Evolutionary conservation across 345 rosid species (phyloP).

Genomic region (Ricinus communis): DNA sequence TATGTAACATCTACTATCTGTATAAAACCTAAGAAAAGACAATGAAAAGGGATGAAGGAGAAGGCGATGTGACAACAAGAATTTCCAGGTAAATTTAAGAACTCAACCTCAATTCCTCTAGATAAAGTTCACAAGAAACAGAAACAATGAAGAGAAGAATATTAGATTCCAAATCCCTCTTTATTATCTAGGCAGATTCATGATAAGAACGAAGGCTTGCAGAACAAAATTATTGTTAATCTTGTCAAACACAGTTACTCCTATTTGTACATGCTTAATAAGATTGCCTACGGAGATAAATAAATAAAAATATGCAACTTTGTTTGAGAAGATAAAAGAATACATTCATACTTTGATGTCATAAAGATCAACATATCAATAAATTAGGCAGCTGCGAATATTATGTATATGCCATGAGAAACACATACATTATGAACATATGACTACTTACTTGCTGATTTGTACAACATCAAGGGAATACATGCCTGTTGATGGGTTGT

Average conservation of each 20-base stretch:
- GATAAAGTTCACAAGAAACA: slow-evolving; percentile 4
- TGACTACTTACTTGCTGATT: slow-evolving; percentile 85
- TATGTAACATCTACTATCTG: not conserved
- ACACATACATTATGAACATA: not conserved
- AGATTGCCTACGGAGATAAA: not conserved
- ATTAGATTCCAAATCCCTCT: not conserved
- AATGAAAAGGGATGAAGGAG: not conserved
- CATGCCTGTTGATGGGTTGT: slow-evolving; percentile 94
- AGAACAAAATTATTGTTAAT: not conserved
- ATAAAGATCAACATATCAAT: not conserved
- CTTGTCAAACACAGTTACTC: not conserved
- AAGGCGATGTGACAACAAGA: not conserved
- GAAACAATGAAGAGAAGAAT: not conserved
- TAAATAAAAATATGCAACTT: not conserved
- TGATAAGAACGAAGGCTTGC: not conserved
- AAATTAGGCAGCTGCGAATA: slow-evolving; percentile 2
- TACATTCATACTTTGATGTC: not conserved
- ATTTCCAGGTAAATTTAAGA: not conserved
- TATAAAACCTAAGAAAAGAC: not conserved
- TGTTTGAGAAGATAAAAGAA: not conserved
- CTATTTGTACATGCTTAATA: not conserved
- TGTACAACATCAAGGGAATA: slow-evolving; percentile 93
- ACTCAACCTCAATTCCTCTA: not conserved
- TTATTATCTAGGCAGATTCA: not conserved
- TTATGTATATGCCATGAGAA: not conserved